Evolutionary conservation across 495 filamentous ascomycete species (phyloP), one percentile per base, ranked within the genome.

Genomic region (Collariella sp.): DNA sequence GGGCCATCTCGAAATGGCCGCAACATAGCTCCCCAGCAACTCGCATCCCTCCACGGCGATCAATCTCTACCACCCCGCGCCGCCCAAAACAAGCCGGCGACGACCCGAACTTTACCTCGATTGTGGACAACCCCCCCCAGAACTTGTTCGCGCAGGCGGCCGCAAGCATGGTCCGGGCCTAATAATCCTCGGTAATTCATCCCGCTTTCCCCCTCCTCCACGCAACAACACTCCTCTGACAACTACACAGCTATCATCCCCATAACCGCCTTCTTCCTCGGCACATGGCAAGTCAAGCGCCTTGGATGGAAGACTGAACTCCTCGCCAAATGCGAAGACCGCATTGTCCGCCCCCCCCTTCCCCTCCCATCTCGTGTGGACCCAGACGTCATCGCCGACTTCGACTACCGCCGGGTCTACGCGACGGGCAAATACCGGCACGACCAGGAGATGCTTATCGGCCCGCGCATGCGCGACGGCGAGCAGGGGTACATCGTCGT

Each of bases 251-350:
- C 89, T 31, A 67, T 93, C 41, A 97, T 98, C 57, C 93, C 93
- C 34, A 74, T 94, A 40, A 96, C 89, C 6, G 86, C 93, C 46
- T 95, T 98, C 68, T 74, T 74, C 57, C 83, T 98, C 33, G 93
- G 93, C 36, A 87, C 85, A 39, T 98, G 93, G 93, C 93, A 98
- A 64, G 84, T 98, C n/a, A 79, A 94, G 62, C 88, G 93, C 2
- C 81, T 98, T 15, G 79, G 81, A 34, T 91, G 91, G 89, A 98
- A 98, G 67, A 90, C 90, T 9, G 85, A 91, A 36, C 73, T 97
- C 15, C 84, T 98, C 52, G 89, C 90, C 47, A 84, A 81, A 57
- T 87, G 83, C 72, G 91, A 96, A 73, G 89, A 96, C 72, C 87
- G 91, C 0, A 79, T 98, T 33, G 76, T 95, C 24, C 84, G 83